Percentiles rank a stretch among this genome's conserved stretches.
Evolutionary conservation across 2,329 filamentous ascomycete species (phyloP).

Genomic region (Neocucurbitaria cava): DNA sequence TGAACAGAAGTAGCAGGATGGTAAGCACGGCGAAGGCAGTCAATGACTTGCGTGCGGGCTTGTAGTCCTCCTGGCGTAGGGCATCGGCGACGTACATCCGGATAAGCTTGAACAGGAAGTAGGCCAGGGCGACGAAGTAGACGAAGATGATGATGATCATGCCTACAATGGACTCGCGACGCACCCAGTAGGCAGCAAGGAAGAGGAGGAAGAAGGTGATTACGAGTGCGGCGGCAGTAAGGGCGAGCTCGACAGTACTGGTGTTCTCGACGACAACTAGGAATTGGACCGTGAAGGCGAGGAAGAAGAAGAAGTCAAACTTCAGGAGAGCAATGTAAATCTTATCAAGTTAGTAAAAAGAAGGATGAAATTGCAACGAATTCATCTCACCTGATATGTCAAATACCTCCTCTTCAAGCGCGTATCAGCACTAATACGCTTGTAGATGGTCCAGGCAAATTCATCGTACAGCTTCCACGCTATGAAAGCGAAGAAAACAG

Average conservation of each 20-base stretch:
- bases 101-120: slow-evolving; percentile 98
- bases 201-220: slow-evolving; percentile 89
- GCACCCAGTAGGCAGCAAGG: slow-evolving; percentile 83
- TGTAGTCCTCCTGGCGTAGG: slow-evolving; percentile 64
- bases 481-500: slow-evolving; percentile 74
- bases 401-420: slow-evolving; percentile 96
- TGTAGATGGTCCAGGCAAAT: slow-evolving; percentile 99
- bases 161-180: slow-evolving; percentile 79
- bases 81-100: slow-evolving; percentile 80
- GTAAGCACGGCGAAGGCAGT: slow-evolving; percentile 95
- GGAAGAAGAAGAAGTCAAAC: slow-evolving; percentile 99
- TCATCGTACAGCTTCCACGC: slow-evolving; percentile 98
- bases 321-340: slow-evolving; percentile 98
- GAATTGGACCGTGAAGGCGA: slow-evolving; percentile 98
- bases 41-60: slow-evolving; percentile 80
- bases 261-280: slow-evolving; percentile 81
- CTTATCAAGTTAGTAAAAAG: slow-evolving; percentile 59
- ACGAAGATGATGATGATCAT: slow-evolving; percentile 81
- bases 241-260: slow-evolving; percentile 76
- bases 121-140: slow-evolving; percentile 87
- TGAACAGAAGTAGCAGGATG: slow-evolving; percentile 84
- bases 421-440: slow-evolving; percentile 97
- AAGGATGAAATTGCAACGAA: too few species aligned
- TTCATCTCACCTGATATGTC: slow-evolving; percentile 84
- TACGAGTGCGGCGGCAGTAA: slow-evolving; percentile 89